phyloP scores from a whole-genome alignment of 352 stramenopile species.

The Phytophthora idaei region DNA sequence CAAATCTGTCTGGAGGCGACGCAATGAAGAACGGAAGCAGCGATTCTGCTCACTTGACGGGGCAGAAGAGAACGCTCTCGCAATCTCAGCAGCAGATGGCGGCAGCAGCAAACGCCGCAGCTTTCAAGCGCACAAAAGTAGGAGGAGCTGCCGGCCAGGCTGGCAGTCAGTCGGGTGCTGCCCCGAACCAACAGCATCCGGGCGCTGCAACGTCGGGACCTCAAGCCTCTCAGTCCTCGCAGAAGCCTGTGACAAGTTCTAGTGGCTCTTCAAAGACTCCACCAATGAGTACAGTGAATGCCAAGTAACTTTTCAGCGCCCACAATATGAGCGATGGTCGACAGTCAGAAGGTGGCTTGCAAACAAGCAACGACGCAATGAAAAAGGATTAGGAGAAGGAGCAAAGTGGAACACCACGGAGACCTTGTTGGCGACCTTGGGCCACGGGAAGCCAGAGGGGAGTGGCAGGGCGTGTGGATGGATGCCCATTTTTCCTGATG shows the following conservation, averaged over 20 bases:
- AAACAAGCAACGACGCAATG: slow-evolving; percentile 25
- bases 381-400: slow-evolving; percentile 34
- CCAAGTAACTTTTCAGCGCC: slow-evolving; percentile 62
- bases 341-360: slow-evolving; percentile 26
- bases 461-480: slow-evolving; percentile 26
- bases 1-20: slow-evolving; percentile 42
- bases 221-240: slow-evolving; percentile 61
- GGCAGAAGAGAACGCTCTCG: slow-evolving; percentile 74
- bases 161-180: slow-evolving; percentile 27
- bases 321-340: slow-evolving; percentile 38
- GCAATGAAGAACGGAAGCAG: slow-evolving; percentile 41
- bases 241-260: slow-evolving; percentile 71
- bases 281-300: slow-evolving; percentile 89
- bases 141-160: slow-evolving; percentile 38
- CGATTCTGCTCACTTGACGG: slow-evolving; percentile 33
- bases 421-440: slow-evolving; percentile 34
- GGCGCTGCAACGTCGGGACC: slow-evolving; percentile 42
- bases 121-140: slow-evolving; percentile 86
- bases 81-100: slow-evolving; percentile 87
- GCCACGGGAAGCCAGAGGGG: slow-evolving; percentile 38
- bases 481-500: slow-evolving; percentile 27
- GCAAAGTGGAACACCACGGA: slow-evolving; percentile 24
- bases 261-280: slow-evolving; percentile 84
- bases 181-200: slow-evolving; percentile 34
- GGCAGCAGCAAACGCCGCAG: slow-evolving; percentile 73